Evolutionary conservation across 768 basidiomycete genomes (phyloP).

Genomic region (Suillus subalutaceus): DNA sequence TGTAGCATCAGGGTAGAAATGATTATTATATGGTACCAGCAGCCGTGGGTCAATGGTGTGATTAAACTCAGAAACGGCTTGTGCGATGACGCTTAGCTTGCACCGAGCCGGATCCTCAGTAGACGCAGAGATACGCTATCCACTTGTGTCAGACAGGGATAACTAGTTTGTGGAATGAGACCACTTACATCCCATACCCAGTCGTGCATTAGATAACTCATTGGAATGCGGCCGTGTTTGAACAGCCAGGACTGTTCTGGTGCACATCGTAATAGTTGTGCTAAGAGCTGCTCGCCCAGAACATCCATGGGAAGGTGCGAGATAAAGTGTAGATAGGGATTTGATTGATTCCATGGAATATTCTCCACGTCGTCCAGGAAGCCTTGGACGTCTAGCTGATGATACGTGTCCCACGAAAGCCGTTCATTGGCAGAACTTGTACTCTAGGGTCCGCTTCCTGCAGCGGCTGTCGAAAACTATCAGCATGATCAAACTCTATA

Average conservation of each 20-base stretch:
- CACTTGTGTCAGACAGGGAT: constrained; percentile 9
- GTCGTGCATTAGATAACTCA: constrained; percentile 72
- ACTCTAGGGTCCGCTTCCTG: constrained; percentile 50
- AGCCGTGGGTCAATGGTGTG: constrained; percentile 39
- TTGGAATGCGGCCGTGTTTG: constrained; percentile 79
- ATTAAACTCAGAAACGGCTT: constrained; percentile 54
- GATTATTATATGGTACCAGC: constrained; percentile 57
- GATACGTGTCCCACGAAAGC: constrained; percentile 69
- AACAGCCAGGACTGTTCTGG: constrained; percentile 88
- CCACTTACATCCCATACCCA: constrained; percentile 69
- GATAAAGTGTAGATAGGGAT: constrained; percentile 75
- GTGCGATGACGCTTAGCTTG: constrained; percentile 79
- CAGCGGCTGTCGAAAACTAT: constrained; percentile 38
- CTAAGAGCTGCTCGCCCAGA: constrained; percentile 82
- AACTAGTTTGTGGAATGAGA: not conserved
- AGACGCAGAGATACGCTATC: constrained; percentile 49
- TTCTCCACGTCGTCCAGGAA: constrained; percentile 54
- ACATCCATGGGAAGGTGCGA: constrained; percentile 69
- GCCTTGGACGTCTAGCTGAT: constrained; percentile 49
- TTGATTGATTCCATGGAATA: constrained; percentile 57
- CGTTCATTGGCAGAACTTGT: constrained; percentile 41
- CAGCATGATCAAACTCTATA: constrained; percentile 7
- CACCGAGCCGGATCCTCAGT: constrained; percentile 51
- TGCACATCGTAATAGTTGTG: constrained; percentile 77
- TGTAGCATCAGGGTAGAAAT: constrained; percentile 61